phyloP scores from a whole-genome alignment of 2,329 filamentous ascomycete species.

The Acrodontium crateriforme region DNA sequence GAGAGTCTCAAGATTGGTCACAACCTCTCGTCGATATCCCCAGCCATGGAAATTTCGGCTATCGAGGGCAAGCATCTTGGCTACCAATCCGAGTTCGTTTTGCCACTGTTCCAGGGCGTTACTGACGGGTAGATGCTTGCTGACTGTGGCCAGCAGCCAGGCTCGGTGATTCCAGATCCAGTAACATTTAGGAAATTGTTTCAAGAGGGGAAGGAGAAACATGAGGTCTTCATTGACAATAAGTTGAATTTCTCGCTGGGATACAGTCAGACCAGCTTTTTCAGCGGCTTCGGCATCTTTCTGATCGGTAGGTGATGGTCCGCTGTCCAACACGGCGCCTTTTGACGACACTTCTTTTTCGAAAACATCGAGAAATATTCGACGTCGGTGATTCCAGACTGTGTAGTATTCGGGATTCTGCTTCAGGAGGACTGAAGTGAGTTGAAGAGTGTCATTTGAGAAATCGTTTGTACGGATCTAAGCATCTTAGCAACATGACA shows the following conservation, averaged over 20 bases:
- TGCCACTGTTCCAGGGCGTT: constrained; percentile 60
- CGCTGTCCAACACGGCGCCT: constrained; percentile 27
- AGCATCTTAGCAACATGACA: not conserved
- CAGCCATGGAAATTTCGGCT: constrained; percentile 93
- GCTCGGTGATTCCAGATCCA: constrained; percentile 97
- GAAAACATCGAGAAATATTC: constrained; percentile 51
- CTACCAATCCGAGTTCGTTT: constrained; percentile 66
- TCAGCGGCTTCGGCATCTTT: constrained; percentile 10
- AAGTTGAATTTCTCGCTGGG: constrained; percentile 29
- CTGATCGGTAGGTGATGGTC: constrained; percentile 13
- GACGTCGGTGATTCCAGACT: constrained; percentile 77
- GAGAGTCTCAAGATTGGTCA: constrained; percentile 57
- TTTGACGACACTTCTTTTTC: too few relatives aligned
- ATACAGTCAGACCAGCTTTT: constrained; percentile 15
- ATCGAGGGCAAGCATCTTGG: constrained; percentile 79
- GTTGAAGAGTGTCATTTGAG: constrained; percentile 45
- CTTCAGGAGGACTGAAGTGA: constrained; percentile 58
- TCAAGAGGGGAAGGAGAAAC: constrained; percentile 72
- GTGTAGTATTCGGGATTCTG: constrained; percentile 84
- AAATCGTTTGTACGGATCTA: constrained; percentile 35
- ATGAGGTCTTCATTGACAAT: constrained; percentile 59
- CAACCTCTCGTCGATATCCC: constrained; percentile 73
- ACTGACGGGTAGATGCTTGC: constrained; percentile 43
- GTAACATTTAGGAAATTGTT: constrained; percentile 89
- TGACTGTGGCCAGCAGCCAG: constrained; percentile 68